Base-by-base conservation (phyloP, 495 filamentous ascomycete genomes). In the Parachaetomium inaequale region DNA sequence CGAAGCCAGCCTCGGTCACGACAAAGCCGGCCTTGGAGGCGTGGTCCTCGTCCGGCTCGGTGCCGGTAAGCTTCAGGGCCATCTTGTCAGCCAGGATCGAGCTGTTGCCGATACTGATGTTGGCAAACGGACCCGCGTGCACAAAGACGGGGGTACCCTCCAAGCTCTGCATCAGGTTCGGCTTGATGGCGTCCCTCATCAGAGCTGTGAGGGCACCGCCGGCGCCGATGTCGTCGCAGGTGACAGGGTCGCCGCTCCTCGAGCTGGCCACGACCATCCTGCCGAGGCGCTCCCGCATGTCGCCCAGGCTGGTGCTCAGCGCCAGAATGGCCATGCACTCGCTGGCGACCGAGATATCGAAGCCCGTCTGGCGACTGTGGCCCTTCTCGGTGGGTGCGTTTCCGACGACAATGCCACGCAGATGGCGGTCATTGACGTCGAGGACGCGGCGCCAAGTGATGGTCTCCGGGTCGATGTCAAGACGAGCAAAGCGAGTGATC, bases 301-400 rank as follows among this genome's bases (percentile, higher is more conserved):
- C 92, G 29, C 80, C 79, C 55, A 98, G 79, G 73, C 84, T 84
- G 62, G 89, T 98, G 76, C 91, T 96, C 63, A 98, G 83, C 15
- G 94, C 94, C 49, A 98, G 84, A 63, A 98, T 96, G 51, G 93
- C 94, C 94, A 98, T 98, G 78, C 91, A 96, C 72, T 98, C 94
- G 74, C 89, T 94, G 23, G 94, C 94, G 21, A 98, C 94, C 7
- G 93, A 96, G 61, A 98, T 98, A 68, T 98, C 94, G 72, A 98
- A 98, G 45, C 90, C 90, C 10, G 94, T 97, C 64, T 91, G 82
- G 53, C 94, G 84, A 10, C 82, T 86, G 61, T 88, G 80, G 23
- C 92, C 92, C 74, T 93, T 96, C 78, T 98, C 94, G 0, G 94
- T 94, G 8, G 88, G 79, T 0, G 92, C 94, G 63, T 87, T 87